phyloP scores from a whole-genome alignment of 2,329 filamentous ascomycete species.

The Paramyrothecium sp. region DNA sequence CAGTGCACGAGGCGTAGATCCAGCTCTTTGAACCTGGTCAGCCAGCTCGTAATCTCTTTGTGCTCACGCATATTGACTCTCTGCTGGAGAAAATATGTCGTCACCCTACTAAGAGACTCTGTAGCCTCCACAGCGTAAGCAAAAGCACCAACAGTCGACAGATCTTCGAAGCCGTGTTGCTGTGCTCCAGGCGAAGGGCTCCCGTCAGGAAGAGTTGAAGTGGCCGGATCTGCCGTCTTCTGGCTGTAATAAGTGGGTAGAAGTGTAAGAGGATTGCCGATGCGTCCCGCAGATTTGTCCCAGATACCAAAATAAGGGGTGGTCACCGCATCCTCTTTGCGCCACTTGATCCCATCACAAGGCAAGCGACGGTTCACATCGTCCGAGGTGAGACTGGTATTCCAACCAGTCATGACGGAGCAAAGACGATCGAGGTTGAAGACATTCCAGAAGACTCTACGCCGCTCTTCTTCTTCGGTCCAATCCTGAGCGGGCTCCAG shows the following conservation, averaged over 20 bases:
- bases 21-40: constrained; percentile 42
- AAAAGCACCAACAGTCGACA: constrained; percentile 37
- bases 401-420: constrained; percentile 30
- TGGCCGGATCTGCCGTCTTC: constrained; percentile 4
- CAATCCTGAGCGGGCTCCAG: constrained; percentile 21
- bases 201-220: constrained; percentile 7
- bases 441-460: constrained; percentile 34
- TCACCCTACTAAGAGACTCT: constrained; percentile 39
- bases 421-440: constrained; percentile 34
- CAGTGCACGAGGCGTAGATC: constrained; percentile 38
- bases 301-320: constrained; percentile 40
- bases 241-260: constrained; percentile 17
- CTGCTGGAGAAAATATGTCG: constrained; percentile 40
- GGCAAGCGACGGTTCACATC: constrained; percentile 34
- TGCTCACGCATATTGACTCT: constrained; percentile 31
- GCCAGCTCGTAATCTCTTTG: constrained; percentile 34
- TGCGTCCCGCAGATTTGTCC: constrained; percentile 30
- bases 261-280: constrained; percentile 30
- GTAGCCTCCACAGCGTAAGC: constrained; percentile 42
- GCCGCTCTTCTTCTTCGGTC: constrained; percentile 28
- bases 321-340: constrained; percentile 28
- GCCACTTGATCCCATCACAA: constrained; percentile 35
- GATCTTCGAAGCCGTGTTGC: constrained; percentile 21
- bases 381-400: constrained; percentile 31
- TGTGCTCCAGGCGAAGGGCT: constrained; percentile 9